These are phyloP conservation scores for Cercospora nicotianae DNA, from an alignment of 2,329 filamentous ascomycete species.

Conservation along the genomic window DNA sequence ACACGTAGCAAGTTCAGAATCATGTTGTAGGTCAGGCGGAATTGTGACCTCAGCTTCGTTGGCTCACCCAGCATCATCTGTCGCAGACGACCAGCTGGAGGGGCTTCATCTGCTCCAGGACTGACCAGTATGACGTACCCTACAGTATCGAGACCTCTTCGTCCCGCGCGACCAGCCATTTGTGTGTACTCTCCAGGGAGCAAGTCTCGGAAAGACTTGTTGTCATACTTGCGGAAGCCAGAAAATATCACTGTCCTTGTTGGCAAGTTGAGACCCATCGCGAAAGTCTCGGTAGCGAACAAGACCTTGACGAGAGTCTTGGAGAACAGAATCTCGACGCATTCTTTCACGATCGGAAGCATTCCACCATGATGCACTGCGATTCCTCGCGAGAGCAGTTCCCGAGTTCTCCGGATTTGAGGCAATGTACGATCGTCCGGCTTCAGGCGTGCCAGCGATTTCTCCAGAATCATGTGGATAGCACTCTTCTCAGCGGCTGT, in stretches of 20 bases:
- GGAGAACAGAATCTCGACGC: constrained; percentile 95
- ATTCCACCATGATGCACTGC: constrained; percentile 95
- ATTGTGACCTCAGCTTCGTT: constrained; percentile 92
- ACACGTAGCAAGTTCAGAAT: constrained; percentile 93
- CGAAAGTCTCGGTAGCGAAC: constrained; percentile 97
- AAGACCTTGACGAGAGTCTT: constrained; percentile 93
- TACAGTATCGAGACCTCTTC: constrained; percentile 87
- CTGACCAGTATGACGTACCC: constrained; percentile 92
- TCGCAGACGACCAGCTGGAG: constrained; percentile 75
- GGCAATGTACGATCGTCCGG: constrained; percentile 87
- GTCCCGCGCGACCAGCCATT: constrained; percentile 93
- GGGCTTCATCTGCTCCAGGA: constrained; percentile 79
- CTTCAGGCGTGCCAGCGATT: constrained; percentile 86
- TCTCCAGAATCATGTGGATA: constrained; percentile 96
- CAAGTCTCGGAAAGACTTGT: constrained; percentile 84
- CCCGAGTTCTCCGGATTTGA: constrained; percentile 83
- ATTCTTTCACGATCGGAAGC: constrained; percentile 93
- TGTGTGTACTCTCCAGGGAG: constrained; percentile 96
- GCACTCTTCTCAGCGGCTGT: constrained; percentile 92
- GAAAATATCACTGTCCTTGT: constrained; percentile 97
- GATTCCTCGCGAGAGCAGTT: constrained; percentile 82
- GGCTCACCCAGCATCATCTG: constrained; percentile 96
- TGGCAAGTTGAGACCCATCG: constrained; percentile 94
- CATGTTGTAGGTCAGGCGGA: constrained; percentile 98
- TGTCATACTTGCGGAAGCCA: constrained; percentile 94